Percentiles rank a stretch among this genome's conserved stretches.
Evolutionary conservation across 1,139 yeast genomes (phyloP).

Genomic region (Suhomyces wounanorum): DNA sequence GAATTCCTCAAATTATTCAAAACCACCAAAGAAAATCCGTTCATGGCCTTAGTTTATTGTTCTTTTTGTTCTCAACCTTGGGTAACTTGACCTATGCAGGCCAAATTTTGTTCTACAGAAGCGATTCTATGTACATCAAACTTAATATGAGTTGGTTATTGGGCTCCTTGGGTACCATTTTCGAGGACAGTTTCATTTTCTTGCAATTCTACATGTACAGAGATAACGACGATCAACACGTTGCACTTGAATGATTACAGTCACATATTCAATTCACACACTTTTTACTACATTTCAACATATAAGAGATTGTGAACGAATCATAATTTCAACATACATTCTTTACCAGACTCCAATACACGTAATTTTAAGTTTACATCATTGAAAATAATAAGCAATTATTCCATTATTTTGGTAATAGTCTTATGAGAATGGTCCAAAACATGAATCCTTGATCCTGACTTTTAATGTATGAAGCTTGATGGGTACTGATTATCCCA

Average conservation of each 20-base stretch:
- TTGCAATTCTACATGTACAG: conserved; percentile 64
- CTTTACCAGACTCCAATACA: neutral
- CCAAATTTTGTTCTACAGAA: conserved; percentile 68
- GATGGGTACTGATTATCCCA: too few relatives aligned
- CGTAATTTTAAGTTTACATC: neutral
- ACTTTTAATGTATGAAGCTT: too few relatives aligned
- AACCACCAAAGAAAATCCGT: conserved; percentile 70
- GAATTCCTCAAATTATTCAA: conserved; percentile 78
- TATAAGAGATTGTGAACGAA: neutral
- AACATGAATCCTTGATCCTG: too few relatives aligned
- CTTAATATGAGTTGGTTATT: conserved; percentile 73
- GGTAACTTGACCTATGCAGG: conserved; percentile 80
- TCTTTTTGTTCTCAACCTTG: conserved; percentile 71
- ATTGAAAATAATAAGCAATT: neutral
- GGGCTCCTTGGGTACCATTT: conserved; percentile 73
- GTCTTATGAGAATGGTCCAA: too few relatives aligned
- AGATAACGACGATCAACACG: conserved; percentile 17
- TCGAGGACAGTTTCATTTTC: conserved; percentile 65
- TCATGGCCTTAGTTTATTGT: conserved; percentile 71
- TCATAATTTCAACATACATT: neutral
- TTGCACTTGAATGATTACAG: conserved; percentile 1
- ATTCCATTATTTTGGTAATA: neutral
- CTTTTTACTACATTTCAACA: neutral
- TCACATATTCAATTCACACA: neutral
- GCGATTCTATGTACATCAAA: conserved; percentile 58